phyloP scores from a whole-genome alignment of 73 alveolate genomes.

The Paramecium bursaria region DNA sequence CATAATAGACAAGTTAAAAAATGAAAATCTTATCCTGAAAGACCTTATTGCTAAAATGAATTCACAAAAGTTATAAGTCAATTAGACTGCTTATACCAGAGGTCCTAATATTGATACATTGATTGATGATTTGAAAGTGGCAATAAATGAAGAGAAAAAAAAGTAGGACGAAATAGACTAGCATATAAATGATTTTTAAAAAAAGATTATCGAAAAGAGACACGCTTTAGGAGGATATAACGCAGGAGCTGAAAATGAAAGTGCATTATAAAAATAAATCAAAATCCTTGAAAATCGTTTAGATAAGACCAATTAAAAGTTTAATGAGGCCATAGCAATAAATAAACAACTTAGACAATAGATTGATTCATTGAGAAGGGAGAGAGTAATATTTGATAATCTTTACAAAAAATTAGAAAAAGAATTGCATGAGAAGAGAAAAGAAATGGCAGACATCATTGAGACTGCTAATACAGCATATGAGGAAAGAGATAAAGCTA shows the following conservation, averaged over 20 bases:
- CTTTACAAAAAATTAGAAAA: slow-evolving; percentile 92
- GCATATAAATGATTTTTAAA: slow-evolving; percentile 78
- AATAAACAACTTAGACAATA: slow-evolving; percentile 89
- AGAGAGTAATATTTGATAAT: slow-evolving; percentile 95
- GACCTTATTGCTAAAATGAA: slow-evolving; percentile 73
- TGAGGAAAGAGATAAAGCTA: slow-evolving; percentile 94
- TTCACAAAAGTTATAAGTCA: slow-evolving; percentile 42
- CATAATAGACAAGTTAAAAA: slow-evolving; percentile 78
- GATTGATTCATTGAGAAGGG: slow-evolving; percentile 96
- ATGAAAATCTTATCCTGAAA: slow-evolving; percentile 74
- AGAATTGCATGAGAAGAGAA: slow-evolving; percentile 90
- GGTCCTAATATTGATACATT: slow-evolving; percentile 66
- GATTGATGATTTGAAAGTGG: slow-evolving; percentile 69
- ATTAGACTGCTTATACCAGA: slow-evolving; percentile 57
- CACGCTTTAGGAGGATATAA: slow-evolving; percentile 85
- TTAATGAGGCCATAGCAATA: slow-evolving; percentile 96
- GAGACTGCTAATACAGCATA: slow-evolving; percentile 88
- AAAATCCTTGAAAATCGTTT: slow-evolving; percentile 91
- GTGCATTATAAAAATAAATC: slow-evolving; percentile 81
- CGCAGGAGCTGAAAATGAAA: slow-evolving; percentile 91
- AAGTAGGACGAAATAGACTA: slow-evolving; percentile 78
- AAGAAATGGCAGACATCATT: slow-evolving; percentile 91
- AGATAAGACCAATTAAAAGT: slow-evolving; percentile 94
- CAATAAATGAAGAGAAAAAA: slow-evolving; percentile 78
- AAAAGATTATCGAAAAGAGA: slow-evolving; percentile 84